Evolutionary conservation across 164 flowering plant species (phyloP), one percentile per base, ranked within the genome.

Genomic region (Malania oleifera): DNA sequence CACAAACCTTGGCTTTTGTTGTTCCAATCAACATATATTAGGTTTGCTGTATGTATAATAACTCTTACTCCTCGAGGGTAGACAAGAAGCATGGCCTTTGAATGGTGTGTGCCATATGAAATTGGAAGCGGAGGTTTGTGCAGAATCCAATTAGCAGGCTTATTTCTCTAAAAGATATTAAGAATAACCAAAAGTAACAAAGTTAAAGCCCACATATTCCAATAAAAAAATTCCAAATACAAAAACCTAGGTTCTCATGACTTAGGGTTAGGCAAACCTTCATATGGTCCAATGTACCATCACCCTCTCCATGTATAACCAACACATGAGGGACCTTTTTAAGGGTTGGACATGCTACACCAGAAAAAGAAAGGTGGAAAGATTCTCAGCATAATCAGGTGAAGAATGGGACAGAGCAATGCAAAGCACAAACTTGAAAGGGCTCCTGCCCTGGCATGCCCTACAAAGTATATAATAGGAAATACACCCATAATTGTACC

Each of bases 1-100:
- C 99, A 95, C 60, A 95, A 72, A 54, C 96, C 99, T 75, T 95
- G 99, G 73, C 82, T 89, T 80, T 95, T 95, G 78, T 95, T 95
- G 68, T 95, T 95, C 99, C 99, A 95, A 67, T 95, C 99, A 49
- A 95, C 95, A 70, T 81, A 41, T 61, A 95, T 95, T 56, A 95
- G 70, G 69, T 95, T 95, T 59, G 99, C 95, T 7, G 98, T 95
- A 64, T 95, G 98, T 35, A 95, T 81, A 67, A 91, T 73, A 57
- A 95, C 65, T 58, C 99, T 78, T 57, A 95, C 73, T 62, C 99
- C 99, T 69, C 63, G 79, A 67, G 91, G 85, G 73, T 91, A 91
- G 52, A 95, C 82, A 67, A 95, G 97, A 75, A 95, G 60, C 93
- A 95, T 91, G 52, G 96, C 99, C 72, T 95, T 95, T 34, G 99